Percentiles rank a stretch among this genome's conserved stretches.
Conservation (phyloP, 1,284 basidiomycete species). For the Athelia sp. region DNA sequence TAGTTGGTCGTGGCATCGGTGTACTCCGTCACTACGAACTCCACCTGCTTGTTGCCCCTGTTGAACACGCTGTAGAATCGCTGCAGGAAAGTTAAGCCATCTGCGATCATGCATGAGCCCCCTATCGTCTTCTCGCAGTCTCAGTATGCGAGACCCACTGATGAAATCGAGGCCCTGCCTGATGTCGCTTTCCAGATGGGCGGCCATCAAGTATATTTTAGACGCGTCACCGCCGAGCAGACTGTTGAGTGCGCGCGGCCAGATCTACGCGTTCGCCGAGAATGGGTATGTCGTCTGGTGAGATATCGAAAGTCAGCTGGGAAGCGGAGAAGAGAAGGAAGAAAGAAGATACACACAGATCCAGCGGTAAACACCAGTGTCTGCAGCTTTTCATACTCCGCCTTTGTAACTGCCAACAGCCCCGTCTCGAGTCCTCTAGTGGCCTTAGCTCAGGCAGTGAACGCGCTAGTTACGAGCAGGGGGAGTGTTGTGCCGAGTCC, state of each 20-base stretch:
- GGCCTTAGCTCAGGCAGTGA: constrained; percentile 37
- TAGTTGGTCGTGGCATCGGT: constrained; percentile 31
- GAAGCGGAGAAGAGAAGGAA: background rate
- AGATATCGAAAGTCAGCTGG: background rate
- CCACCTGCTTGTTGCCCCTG: constrained; percentile 32
- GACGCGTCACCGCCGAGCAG: constrained; percentile 42
- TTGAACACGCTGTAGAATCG: constrained; percentile 39
- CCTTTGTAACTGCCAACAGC: constrained; percentile 46
- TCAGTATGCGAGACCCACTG: constrained; percentile 22
- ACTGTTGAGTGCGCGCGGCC: constrained; percentile 49
- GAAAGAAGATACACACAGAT: constrained; percentile 22
- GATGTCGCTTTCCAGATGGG: constrained; percentile 34
- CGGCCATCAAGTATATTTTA: constrained; percentile 47
- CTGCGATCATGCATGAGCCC: constrained; percentile 17
- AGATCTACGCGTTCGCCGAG: constrained; percentile 55
- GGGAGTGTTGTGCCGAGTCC: constrained; percentile 41
- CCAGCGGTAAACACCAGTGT: constrained; percentile 53
- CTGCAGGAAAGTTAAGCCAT: constrained; percentile 36
- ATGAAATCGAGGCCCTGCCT: constrained; percentile 41
- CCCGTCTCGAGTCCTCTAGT: constrained; percentile 47
- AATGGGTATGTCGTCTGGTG: constrained; percentile 36
- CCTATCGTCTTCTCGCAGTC: background rate
- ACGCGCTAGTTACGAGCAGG: constrained; percentile 29
- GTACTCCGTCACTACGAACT: constrained; percentile 31
- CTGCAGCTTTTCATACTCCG: constrained; percentile 46